These are phyloP conservation scores for Acanthamoeba quina DNA, from an alignment of 208 protist species.

Conservation along the genomic window DNA sequence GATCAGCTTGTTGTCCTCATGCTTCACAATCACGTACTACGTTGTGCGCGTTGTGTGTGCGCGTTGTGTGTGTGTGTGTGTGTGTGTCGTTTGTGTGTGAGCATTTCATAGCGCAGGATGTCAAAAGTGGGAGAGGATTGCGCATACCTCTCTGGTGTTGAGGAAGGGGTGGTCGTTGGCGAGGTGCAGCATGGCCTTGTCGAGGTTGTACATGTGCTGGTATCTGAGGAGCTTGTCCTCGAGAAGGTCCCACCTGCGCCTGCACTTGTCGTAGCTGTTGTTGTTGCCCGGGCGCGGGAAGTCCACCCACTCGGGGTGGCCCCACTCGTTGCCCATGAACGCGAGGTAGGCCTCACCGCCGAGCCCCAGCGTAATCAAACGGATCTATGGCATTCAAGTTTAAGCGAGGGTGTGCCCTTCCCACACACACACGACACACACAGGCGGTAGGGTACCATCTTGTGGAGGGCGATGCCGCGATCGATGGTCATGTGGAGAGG, in stretches of 20 bases:
- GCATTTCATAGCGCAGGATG: neutral
- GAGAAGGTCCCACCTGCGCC: conserved; percentile 92
- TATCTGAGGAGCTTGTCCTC: conserved; percentile 90
- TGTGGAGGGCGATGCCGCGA: conserved; percentile 92
- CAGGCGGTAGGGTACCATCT: conserved; percentile 86
- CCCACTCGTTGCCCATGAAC: conserved; percentile 95
- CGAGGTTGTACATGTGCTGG: conserved; percentile 88
- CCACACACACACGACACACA: neutral
- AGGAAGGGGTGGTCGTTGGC: conserved; percentile 80
- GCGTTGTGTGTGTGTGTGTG: too few species aligned
- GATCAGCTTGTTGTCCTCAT: conserved; percentile 91
- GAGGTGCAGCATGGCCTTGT: conserved; percentile 87
- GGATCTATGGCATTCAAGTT: neutral
- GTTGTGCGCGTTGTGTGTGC: neutral
- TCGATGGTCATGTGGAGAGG: conserved; percentile 81
- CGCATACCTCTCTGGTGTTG: conserved; percentile 2
- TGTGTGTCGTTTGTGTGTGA: too few species aligned
- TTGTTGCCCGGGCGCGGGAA: conserved; percentile 94
- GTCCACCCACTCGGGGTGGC: conserved; percentile 97
- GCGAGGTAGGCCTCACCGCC: conserved; percentile 84
- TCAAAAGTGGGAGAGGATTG: too few species aligned
- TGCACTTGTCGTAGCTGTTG: conserved; percentile 88
- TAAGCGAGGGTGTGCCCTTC: too few species aligned
- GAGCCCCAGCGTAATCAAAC: conserved; percentile 32
- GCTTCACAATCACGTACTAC: conserved; percentile 35